These are phyloP conservation scores for Xanthoconium separans DNA, from an alignment of 1,284 basidiomycete species.

Conservation along the genomic window DNA sequence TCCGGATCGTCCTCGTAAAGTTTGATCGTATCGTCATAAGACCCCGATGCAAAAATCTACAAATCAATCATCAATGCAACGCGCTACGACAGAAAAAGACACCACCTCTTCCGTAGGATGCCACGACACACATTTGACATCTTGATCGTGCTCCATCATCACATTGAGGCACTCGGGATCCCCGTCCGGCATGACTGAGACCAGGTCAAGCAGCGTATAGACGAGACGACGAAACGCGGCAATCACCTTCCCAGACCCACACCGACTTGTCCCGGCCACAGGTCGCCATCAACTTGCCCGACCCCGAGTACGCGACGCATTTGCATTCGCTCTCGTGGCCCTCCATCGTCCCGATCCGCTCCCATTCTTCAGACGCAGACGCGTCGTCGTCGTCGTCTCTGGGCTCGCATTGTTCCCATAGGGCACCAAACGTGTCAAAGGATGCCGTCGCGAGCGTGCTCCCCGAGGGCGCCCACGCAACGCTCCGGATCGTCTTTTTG, in stretches of 20 bases:
- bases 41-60: constrained; percentile 92
- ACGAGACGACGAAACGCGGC: not conserved
- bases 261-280: constrained; percentile 97
- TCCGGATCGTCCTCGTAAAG: constrained; percentile 92
- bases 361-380: constrained; percentile 60
- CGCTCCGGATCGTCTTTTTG: constrained; percentile 83
- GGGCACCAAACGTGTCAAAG: constrained; percentile 90
- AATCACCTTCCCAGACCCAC: constrained; percentile 97
- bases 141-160: constrained; percentile 96
- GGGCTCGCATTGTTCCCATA: constrained; percentile 78
- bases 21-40: constrained; percentile 96
- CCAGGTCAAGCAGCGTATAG: not conserved
- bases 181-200: constrained; percentile 79
- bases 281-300: constrained; percentile 84
- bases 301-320: constrained; percentile 82
- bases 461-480: constrained; percentile 92
- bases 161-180: constrained; percentile 96
- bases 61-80: constrained; percentile 19
- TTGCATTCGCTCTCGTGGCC: constrained; percentile 99
- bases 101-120: constrained; percentile 90
- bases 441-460: constrained; percentile 90
- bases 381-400: constrained; percentile 43
- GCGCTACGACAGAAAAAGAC: constrained; percentile 13
- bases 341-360: constrained; percentile 85
- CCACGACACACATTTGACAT: constrained; percentile 96